Base-by-base conservation (phyloP, 2,329 filamentous ascomycete genomes). In the Fusarium sp. region DNA sequence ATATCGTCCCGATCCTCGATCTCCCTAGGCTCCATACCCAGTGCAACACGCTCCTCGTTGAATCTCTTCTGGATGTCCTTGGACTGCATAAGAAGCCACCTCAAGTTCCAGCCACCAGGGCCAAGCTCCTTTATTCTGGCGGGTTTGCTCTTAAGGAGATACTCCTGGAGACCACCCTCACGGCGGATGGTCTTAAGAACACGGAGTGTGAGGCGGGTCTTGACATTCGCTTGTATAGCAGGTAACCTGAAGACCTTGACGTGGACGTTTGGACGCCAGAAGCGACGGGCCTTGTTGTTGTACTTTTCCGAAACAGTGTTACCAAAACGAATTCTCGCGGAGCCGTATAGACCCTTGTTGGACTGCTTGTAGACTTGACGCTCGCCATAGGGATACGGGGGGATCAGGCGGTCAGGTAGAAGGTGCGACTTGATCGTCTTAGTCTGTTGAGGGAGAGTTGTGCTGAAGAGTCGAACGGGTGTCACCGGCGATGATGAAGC, bases 11-110 rank as follows among this genome's bases (percentile, higher is more conserved):
- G 73, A 43, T 79, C 75, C 49, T 76, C 76, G 11, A 80, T 68
- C 42, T 76, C 72, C 65, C 73, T 77, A 17, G 79, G 78, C 49
- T 77, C 72, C 59, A 97, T 75, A 0, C 93, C 92, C 48, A 96
- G 77, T 20, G 81, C 81, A 58, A 83, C 80, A 63, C 93, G 84
- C 81, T 97, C 85, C 48, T 80, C 77, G 40, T 85, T 85, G 75
- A 94, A 92, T 68, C 87, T 83, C 69, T 86, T 85, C 77, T 89
- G 88, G 49, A 96, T 86, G 20, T 81, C 80, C 2, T 75, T 74
- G 6, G 89, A 94, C 81, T 95, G 92, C 90, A 97, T 93, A 63
- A 99, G 83, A 65, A 92, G 87, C 92, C 94, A 97, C 68, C 96
- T 85, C 74, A 99, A 81, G 72, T 90, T 88, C 96, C 96, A 99